These are phyloP conservation scores for Urostyla sp. DNA, from an alignment of 73 alveolate species.

Conservation along the genomic window DNA sequence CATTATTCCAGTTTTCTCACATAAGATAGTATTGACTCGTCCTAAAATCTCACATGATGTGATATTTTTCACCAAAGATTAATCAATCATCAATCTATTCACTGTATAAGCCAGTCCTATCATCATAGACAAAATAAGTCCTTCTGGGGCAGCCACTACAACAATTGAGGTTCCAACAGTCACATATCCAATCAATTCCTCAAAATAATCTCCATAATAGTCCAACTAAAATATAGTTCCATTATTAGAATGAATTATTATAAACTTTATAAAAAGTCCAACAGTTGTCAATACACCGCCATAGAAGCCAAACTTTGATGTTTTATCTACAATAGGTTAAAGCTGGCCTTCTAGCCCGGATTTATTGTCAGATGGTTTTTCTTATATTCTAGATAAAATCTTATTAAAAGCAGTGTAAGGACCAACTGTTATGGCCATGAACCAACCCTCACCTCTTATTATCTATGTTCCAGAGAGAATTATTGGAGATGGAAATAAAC, in stretches of 20 bases:
- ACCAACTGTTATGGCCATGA: constrained; percentile 71
- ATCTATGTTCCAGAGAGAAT: constrained; percentile 83
- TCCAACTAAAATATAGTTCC: constrained; percentile 9
- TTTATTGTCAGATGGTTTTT: no score
- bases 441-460: constrained; percentile 78
- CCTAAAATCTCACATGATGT: constrained; percentile 98
- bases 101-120: constrained; percentile 89
- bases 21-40: constrained; percentile 94
- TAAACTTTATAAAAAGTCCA: constrained; percentile 74
- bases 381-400: no score
- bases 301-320: constrained; percentile 90
- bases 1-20: constrained; percentile 92
- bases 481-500: constrained; percentile 79
- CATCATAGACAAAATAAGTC: constrained; percentile 78
- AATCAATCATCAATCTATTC: constrained; percentile 90
- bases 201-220: constrained; percentile 19
- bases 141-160: constrained; percentile 87
- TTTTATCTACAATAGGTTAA: constrained; percentile 91
- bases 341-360: constrained; percentile 95
- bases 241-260: constrained; percentile 21
- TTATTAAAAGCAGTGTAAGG: no score
- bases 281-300: constrained; percentile 86
- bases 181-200: constrained; percentile 67
- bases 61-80: constrained; percentile 91
- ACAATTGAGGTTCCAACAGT: constrained; percentile 76